Evolutionary conservation across 1,284 basidiomycete species (phyloP), one percentile per base, ranked within the genome.

Genomic region (Heterobasidion annosum): DNA sequence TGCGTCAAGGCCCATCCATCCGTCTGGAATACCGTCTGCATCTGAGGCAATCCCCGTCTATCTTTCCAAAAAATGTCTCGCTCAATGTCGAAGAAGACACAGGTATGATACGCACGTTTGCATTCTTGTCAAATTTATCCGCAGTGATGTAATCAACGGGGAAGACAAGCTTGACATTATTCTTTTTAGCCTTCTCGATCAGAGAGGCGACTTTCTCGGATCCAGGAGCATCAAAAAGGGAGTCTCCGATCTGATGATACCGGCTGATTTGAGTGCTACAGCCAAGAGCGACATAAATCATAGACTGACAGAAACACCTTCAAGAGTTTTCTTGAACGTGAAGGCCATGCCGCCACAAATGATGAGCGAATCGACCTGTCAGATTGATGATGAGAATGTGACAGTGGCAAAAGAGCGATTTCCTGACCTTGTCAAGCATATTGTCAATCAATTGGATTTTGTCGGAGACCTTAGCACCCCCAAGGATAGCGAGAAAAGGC

Each of bases 371-470:
- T 99, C 79, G 72, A 99, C 94, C 88, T 91, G 48, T 51, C n/a
- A 42, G 16, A 15, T 40, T n/a, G 12, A 43, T 50, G 48, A 46
- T 56, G 47, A 58, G 18, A 48, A 53, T 52, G 35, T 12, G 19
- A 54, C 33, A 54, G 54, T 34, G 53, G 25, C 18, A 33, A 42
- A 15, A 48, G 50, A 10, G 13, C 54, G 54, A 19, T 18, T 51
- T 35, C 48, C 42, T 63, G n/a, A 55, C 91, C 83, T 98, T 97
- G 78, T 98, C 95, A 60, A 99, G 81, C 91, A 99, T 91, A 77
- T 98, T 98, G 67, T 99, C 96, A 68, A 99, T 99, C 57, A 99
- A 79, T 72, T 95, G 92, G 65, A 99, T 98, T 79, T 99, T 99
- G 76, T 99, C 96, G 37, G 94, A 96, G 51, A 99, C 93, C 78